Base-by-base conservation (phyloP, 306 rosid species). In the Boehmeria nivea region DNA sequence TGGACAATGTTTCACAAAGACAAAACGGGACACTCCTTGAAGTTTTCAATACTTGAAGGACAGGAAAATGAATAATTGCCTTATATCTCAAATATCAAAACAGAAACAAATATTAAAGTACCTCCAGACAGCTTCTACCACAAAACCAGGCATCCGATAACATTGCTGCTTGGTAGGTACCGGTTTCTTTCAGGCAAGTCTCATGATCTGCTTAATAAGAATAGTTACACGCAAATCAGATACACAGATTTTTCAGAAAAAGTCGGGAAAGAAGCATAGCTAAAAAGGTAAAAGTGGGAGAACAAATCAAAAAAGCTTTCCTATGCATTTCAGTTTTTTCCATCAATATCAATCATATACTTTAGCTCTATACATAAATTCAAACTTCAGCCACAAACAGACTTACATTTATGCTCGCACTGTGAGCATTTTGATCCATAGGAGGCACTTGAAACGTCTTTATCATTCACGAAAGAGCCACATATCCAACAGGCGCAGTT, bases 381-480 rank as follows among this genome's bases (percentile, higher is more conserved):
- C 48, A 52, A 48, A 49, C 55, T 71, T 37, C 20, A 65, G 67
- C 22, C 50, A 63, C 28, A 57, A 9, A 19, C 31, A 50, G 68
- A 61, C 76, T 80, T 75, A 91, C 98, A 91, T 77, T 84, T 91
- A 49, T 78, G 89, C 65, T 87, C 96, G 66, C 98, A 91, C 78
- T 82, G 98, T 61, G 74, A 82, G 73, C 98, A 91, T 67, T 77
- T 88, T 53, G 78, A 70, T 73, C 79, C 81, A 78, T 69, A 78
- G 72, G 50, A 60, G 47, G 64, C 59, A 69, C 73, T 76, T 45
- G 85, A 68, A 68, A 72, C 69, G 65, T 78, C 83, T 65, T 87
- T 82, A 61, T 76, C 84, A 36, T 47, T 69, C 45, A 80, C 95
- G 54, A 91, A 72, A 70, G 66, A 64, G 70, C 86, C 93, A 84